Evolutionary conservation across 2,329 filamentous ascomycete genomes (phyloP), one percentile per base, ranked within the genome.

Genomic region (Trematosphaeria pertusa): DNA sequence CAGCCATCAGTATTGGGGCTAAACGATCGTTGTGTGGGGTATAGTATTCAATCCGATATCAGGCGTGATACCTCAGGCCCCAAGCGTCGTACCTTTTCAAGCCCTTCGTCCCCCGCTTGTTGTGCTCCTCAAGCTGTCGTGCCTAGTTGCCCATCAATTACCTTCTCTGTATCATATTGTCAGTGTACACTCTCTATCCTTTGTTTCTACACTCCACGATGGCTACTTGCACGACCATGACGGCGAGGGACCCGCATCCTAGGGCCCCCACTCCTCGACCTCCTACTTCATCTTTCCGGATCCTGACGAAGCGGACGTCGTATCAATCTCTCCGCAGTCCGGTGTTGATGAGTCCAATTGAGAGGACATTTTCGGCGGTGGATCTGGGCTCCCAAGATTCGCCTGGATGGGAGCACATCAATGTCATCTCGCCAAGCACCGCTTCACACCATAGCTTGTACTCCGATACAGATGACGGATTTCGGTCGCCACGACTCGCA

Each of bases 381-480:
- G 32, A 28, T 5, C 26, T 22, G 4, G 21, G 28, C 15, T 40
- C 36, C n/a, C 42, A 42, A 31, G 33, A 31, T 9, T 51, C 48
- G 18, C 43, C 51, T 8, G 31, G 28, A 10, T 48, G 38, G 47
- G 36, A 41, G 18, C 26, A 40, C 14, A 45, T 54, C 20, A 50
- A 47, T 21, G 40, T 54, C 17, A 49, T 48, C 15, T 53, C 53
- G 3, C 53, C 53, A 10, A 45, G 46, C 28, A 49, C 44, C 2
- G 50, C 46, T 14, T 50, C 50, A 6, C 46, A 53, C 19, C 41
- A 39, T 14, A 54, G 47, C 32, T 3, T 54, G 8, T 41, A 46
- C 11, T 53, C 50, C 14, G 44, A 56, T 44, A 10, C 14, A 10
- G 49, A 47, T 7, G 42, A 50, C 3, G 38, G 21, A 3, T 37